Evolutionary conservation across 1,139 yeast species (phyloP).

Genomic region (Geotrichum candidum): DNA sequence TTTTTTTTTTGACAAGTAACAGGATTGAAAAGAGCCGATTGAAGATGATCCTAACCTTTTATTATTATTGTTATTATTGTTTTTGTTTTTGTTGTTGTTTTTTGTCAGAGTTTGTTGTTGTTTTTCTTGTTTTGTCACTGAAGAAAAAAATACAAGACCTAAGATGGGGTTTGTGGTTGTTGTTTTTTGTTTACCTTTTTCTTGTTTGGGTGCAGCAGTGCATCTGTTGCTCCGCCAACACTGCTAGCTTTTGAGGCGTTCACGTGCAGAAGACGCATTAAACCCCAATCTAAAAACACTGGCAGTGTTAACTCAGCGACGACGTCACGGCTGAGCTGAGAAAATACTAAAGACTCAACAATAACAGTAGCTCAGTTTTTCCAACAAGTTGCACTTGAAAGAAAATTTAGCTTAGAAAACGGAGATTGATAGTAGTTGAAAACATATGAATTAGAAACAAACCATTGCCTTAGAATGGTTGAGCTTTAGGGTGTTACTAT

Average conservation of each 20-base stretch:
- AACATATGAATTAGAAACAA: no score
- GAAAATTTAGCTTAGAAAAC: no score
- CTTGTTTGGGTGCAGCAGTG: neutral
- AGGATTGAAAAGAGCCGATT: neutral
- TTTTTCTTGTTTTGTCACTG: neutral
- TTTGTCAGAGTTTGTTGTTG: neutral
- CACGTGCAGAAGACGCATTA: neutral
- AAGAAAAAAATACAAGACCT: neutral
- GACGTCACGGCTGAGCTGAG: neutral
- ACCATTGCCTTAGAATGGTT: no score
- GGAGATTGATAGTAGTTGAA: no score
- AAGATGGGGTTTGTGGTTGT: neutral
- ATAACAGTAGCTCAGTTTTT: no score
- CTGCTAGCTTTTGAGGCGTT: neutral
- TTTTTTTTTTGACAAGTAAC: neutral
- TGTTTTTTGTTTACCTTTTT: neutral
- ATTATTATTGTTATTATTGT: neutral
- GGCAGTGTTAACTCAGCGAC: neutral
- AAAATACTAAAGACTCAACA: no score
- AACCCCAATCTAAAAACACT: neutral
- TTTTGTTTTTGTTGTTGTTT: neutral
- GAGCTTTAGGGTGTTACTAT: no score
- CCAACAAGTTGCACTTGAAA: no score
- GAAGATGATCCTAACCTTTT: neutral
- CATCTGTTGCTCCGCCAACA: conserved; percentile 3